Base-by-base conservation (phyloP, 352 stramenopile species). In the Phytopythium cucurbitacearum region DNA sequence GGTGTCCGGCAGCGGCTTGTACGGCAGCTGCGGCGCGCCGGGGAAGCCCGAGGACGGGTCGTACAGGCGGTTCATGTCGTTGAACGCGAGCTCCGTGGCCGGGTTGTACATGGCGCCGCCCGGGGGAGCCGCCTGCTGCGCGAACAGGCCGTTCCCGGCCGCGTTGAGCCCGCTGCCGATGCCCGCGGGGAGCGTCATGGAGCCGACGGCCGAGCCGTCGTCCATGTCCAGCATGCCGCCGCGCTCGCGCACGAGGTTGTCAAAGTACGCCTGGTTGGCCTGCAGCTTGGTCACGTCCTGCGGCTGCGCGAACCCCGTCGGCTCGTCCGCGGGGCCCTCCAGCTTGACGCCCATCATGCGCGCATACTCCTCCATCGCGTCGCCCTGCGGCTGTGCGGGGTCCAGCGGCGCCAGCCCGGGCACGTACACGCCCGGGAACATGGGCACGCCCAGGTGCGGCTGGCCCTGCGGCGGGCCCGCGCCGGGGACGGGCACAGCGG, bases 311-410 rank as follows among this genome's bases (percentile, higher is more conserved):
- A 58, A 42, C 9, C 53, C 55, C 36, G 81, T 71, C 51, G 65
- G 73, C 48, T 82, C 78, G 39, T 71, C 67, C 15, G 57, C 62
- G 4, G 69, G 70, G 40, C 67, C 77, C 55, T 93, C 83, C 42
- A 94, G 74, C 48, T 90, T 94, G 49, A 94, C 85, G 36, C 83
- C 83, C 79, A 94, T 94, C 10, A 91, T 68, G 15, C 71, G 73
- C 5, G 83, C 83, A 55, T 94, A 94, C 48, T 88, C 83, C 53
- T 94, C 83, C 51, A 94, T 85, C 4, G 76, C 81, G 28, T 69
- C 59, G 32, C 56, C 56, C 16, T 65, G 58, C 16, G 65, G 71
- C 39, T 73, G 68, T 16, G 70, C 53, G 10, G 79, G 69, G 33
- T 81, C 75, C 67, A 87, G 74, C 9, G 65, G 65, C 48, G 63